These are phyloP conservation scores for Phyllosticta paracitricarpa DNA, from an alignment of 2,329 filamentous ascomycete genomes.

Conservation along the genomic window DNA sequence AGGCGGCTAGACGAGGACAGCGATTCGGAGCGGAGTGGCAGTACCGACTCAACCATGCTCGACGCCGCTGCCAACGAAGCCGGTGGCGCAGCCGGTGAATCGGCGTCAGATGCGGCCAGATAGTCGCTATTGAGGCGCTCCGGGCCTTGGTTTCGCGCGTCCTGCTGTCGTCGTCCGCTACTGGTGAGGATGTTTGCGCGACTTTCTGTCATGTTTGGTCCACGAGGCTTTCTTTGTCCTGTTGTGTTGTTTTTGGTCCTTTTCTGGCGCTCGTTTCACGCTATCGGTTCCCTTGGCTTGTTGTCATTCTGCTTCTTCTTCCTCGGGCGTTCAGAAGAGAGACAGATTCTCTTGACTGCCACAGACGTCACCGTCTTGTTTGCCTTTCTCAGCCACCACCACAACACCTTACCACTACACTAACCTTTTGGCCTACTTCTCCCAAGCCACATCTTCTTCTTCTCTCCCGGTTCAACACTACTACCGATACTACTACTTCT, in stretches of 20 bases:
- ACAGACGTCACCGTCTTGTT: background rate
- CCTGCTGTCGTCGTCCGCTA: background rate
- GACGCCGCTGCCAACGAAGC: background rate
- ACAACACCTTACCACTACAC: background rate
- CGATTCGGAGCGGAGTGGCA: background rate
- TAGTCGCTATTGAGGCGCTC: slow-evolving; percentile 10
- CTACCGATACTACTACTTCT: background rate
- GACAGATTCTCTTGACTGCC: background rate
- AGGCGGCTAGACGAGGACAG: slow-evolving; percentile 44
- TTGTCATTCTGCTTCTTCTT: background rate
- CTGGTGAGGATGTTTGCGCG: background rate
- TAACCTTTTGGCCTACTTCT: background rate
- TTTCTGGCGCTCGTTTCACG: background rate
- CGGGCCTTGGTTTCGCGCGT: background rate
- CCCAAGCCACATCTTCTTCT: background rate
- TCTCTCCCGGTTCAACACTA: background rate
- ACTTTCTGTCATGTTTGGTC: background rate
- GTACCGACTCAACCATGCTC: background rate
- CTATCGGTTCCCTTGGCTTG: background rate
- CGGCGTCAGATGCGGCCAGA: background rate
- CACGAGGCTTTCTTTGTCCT: background rate
- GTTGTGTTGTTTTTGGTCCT: background rate
- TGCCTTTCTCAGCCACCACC: background rate
- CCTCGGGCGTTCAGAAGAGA: background rate
- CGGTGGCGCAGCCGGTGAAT: background rate